phyloP scores from a whole-genome alignment of 768 basidiomycete species.

The Tricholomella constricta region DNA sequence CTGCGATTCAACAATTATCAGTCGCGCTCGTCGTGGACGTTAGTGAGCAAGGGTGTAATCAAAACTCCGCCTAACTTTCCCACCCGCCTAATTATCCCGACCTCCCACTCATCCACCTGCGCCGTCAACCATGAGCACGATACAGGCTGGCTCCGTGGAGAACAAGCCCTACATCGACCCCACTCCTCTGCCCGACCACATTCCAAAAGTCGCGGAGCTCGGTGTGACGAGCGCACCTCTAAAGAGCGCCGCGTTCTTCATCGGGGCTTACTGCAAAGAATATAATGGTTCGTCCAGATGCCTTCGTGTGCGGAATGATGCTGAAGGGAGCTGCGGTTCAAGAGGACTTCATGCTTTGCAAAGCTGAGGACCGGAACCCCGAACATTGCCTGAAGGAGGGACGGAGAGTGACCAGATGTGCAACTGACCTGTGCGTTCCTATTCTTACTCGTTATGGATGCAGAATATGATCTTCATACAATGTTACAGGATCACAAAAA shows the following conservation, averaged over 20 bases:
- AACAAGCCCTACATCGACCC: constrained; percentile 60
- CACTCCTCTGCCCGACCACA: constrained; percentile 61
- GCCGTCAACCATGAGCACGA: constrained; percentile 50
- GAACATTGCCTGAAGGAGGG: constrained; percentile 96
- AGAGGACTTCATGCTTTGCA: constrained; percentile 86
- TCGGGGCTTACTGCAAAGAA: constrained; percentile 93
- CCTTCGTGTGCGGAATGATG: background rate
- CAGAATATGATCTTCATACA: background rate
- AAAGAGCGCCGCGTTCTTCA: constrained; percentile 96
- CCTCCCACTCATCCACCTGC: constrained; percentile 15
- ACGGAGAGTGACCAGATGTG: constrained; percentile 92
- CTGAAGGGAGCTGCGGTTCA: constrained; percentile 1
- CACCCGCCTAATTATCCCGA: constrained; percentile 24
- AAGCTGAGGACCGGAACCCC: constrained; percentile 87
- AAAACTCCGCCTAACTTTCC: constrained; percentile 31
- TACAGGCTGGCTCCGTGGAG: constrained; percentile 49
- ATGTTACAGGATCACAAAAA: constrained; percentile 76
- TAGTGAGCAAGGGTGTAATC: constrained; percentile 13
- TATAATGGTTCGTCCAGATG: constrained; percentile 76
- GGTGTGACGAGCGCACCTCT: constrained; percentile 90
- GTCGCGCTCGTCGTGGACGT: constrained; percentile 8
- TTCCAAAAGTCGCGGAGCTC: constrained; percentile 84
- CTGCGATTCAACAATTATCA: constrained; percentile 1
- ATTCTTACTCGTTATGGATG: background rate
- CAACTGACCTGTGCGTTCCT: constrained; percentile 81